Conservation (phyloP, 495 filamentous ascomycete species). For the Aspergillus steynii region DNA sequence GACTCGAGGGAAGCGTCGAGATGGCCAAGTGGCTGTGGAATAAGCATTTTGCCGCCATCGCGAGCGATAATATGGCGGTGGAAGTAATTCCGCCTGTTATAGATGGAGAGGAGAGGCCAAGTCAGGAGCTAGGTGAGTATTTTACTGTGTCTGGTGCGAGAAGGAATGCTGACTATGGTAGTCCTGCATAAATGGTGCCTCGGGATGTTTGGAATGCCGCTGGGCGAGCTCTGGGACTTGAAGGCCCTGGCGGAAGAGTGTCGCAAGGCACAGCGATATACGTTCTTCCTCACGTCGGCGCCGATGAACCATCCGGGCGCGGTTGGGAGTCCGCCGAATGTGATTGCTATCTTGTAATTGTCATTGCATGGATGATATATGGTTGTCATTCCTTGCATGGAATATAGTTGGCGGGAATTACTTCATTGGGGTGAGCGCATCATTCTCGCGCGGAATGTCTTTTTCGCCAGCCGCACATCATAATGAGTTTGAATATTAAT, state of each 20-base stretch:
- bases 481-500: not conserved
- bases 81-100: conserved; percentile 27
- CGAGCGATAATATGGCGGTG: conserved; percentile 31
- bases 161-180: conserved; percentile 5
- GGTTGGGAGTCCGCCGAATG: conserved; percentile 44
- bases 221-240: conserved; percentile 66
- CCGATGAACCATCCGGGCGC: conserved; percentile 47
- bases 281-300: conserved; percentile 46
- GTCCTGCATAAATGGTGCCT: conserved; percentile 45
- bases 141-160: not conserved
- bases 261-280: conserved; percentile 35
- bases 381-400: not conserved
- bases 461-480: not conserved
- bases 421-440: too few species aligned
- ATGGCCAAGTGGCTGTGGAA: conserved; percentile 37
- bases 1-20: conserved; percentile 27
- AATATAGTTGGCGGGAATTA: too few species aligned
- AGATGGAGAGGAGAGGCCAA: conserved; percentile 15
- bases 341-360: conserved; percentile 35
- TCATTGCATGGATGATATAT: too few species aligned
- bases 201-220: conserved; percentile 47
- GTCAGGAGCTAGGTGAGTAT: not conserved
- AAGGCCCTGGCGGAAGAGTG: conserved; percentile 52
- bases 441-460: too few species aligned
- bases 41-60: conserved; percentile 32